Conservation (phyloP, 805 yeast genomes). For the Starmerella vaccinii region DNA sequence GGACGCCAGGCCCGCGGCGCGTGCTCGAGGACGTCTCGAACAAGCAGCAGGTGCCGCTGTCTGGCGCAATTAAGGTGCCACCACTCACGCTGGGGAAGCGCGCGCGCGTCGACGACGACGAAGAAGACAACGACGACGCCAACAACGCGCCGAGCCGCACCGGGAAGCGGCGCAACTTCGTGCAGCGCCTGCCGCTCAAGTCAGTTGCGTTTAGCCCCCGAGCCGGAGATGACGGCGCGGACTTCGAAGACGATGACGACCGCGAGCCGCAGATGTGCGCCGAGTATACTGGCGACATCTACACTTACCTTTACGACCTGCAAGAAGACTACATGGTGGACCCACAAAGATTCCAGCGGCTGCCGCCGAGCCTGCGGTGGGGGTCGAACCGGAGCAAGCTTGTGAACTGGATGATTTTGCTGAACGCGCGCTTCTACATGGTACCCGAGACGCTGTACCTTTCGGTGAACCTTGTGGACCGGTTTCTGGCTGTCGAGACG, state of each 20-base stretch:
- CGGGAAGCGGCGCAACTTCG: slow-evolving; percentile 1
- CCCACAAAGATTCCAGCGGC: slow-evolving; percentile 47
- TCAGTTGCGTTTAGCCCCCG: not conserved
- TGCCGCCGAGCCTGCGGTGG: slow-evolving; percentile 55
- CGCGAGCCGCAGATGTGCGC: slow-evolving; percentile 65
- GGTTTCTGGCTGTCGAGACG: slow-evolving; percentile 67
- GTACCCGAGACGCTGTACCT: slow-evolving; percentile 77
- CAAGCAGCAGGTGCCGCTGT: not conserved
- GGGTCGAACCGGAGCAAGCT: slow-evolving; percentile 65
- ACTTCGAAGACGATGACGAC: slow-evolving; percentile 26
- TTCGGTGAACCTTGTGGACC: slow-evolving; percentile 77
- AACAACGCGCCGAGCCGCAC: too few relatives aligned
- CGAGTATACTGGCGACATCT: slow-evolving; percentile 83
- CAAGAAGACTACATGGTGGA: slow-evolving; percentile 63
- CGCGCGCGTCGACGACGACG: too few relatives aligned
- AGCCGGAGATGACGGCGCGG: slow-evolving; percentile 1
- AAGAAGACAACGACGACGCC: too few relatives aligned
- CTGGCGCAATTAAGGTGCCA: not conserved
- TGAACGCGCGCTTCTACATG: slow-evolving; percentile 71
- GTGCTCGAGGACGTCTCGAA: slow-evolving; percentile 7
- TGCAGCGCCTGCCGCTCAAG: not conserved
- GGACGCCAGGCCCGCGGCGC: not conserved
- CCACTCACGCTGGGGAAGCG: not conserved
- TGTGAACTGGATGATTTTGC: slow-evolving; percentile 91
- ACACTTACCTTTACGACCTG: slow-evolving; percentile 61